Base-by-base conservation (phyloP, 179 eudicot genomes). In the Monotropa hypopitys region DNA sequence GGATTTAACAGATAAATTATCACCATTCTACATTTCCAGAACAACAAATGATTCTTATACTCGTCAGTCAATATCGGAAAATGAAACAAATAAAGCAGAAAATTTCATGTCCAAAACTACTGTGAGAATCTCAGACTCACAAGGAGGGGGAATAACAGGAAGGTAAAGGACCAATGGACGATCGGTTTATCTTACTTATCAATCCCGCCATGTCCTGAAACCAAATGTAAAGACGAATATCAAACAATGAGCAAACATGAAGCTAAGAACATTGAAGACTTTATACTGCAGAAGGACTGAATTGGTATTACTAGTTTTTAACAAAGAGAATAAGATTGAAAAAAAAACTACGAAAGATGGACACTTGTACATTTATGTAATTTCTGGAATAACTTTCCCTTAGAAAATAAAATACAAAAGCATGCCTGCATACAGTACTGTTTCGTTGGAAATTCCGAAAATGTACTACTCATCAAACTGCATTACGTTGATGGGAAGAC, bases 201-300 rank as follows among this genome's bases (percentile, higher is more conserved):
- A 95, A 83, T 72, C 99, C 99, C 28, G 99, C 97, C 99, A 95
- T 95, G 85, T 95, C 99, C 99, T 95, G 90, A 73, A 84, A 86
- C 71, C 81, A 74, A 76, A 54, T n/a, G 54, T 43, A 7, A 73
- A 45, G 23, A 45, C 66, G 43, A 54, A 45, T 35, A 73, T 73
- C 72, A 70, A 61, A 53, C n/a, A 63, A 67, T 30, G 28, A 49
- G 18, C 38, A 73, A 49, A 53, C 67, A n/a, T 57, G 40, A 23
- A 72, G 13, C 50, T 45, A 76, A 72, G 47, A 75, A 21, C 9
- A 11, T 46, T 1, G n/a, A 74, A 26, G 69, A 59, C 51, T 47
- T 23, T 67, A 59, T n/a, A 46, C 7, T 4, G n/a, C 4, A 12
- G 59, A 46, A 16, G 50, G 38, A 35, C 33, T 7, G 10, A 33